Evolutionary conservation across 805 yeast species (phyloP).

Genomic region (Ogataea minuta): DNA sequence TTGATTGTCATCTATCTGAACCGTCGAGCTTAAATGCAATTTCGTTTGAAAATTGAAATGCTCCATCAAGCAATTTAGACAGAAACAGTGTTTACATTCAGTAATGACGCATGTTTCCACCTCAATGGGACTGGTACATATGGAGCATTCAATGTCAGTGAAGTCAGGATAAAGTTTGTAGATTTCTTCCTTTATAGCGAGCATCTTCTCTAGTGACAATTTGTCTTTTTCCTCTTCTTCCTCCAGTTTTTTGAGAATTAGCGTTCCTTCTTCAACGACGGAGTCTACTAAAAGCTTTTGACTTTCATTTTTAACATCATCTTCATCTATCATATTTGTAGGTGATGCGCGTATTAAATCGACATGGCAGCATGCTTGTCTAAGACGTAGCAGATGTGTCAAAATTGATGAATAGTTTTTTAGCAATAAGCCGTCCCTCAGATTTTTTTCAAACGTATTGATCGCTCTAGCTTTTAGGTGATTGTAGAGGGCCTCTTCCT

Average conservation of each 20-base stretch:
- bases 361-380: conserved; percentile 89
- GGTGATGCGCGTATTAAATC: conserved; percentile 47
- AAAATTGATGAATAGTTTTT: conserved; percentile 75
- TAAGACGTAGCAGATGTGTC: conserved; percentile 75
- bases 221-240: conserved; percentile 25
- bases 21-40: conserved; percentile 6
- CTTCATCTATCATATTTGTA: conserved; percentile 40
- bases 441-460: conserved; percentile 54
- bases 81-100: conserved; percentile 79
- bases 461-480: conserved; percentile 69
- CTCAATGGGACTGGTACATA: conserved; percentile 69
- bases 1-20: conserved; percentile 4
- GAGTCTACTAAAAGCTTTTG: conserved; percentile 7
- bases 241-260: conserved; percentile 27
- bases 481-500: conserved; percentile 64
- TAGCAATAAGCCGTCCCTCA: conserved; percentile 64
- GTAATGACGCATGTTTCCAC: conserved; percentile 51
- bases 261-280: conserved; percentile 22
- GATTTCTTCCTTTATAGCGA: conserved; percentile 30
- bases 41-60: conserved; percentile 67
- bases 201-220: conserved; percentile 26
- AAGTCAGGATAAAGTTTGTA: conserved; percentile 35
- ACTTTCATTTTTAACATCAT: conserved; percentile 39
- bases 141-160: conserved; percentile 69
- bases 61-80: conserved; percentile 68